Evolutionary conservation across 345 rosid genomes (phyloP), one percentile per base, ranked within the genome.

Genomic region (Brassica rapa): DNA sequence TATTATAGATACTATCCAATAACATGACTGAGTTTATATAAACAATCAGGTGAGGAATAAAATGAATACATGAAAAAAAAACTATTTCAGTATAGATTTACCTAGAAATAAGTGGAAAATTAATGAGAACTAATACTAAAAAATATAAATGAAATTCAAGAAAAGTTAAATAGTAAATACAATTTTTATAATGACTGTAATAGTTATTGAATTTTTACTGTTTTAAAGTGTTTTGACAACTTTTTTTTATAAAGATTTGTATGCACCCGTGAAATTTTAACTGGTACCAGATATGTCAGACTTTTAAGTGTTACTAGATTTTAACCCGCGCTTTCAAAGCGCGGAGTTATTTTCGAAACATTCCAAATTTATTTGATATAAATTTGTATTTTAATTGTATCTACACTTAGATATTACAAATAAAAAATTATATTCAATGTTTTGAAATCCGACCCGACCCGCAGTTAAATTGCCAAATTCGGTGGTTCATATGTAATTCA

Each of bases 251-350:
- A 60, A 4, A 60, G n/a, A 60, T 1, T 14, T 27, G 65, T 27
- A 61, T 63, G 39, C 7, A 63, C 68, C 68, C 46, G 68, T 63
- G 68, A 63, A 63, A 63, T 15, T 61, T 4, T 32, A 62, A 63
- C 46, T 63, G 6, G 67, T 32, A 63, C 67, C 9, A 62, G 21
- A n/a, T 62, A n/a, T 62, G 43, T 32, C 67, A 32, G 41, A 61
- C 41, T 62, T 62, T 30, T 62, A 62, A 62, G 67, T 62, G 39
- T 62, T 62, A 21, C n/a, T n/a, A n/a, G n/a, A n/a, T n/a, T n/a
- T n/a, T n/a, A n/a, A n/a, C n/a, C n/a, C n/a, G n/a, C n/a, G n/a
- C n/a, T n/a, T n/a, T n/a, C n/a, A n/a, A n/a, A n/a, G n/a, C n/a
- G n/a, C n/a, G n/a, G n/a, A n/a, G n/a, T n/a, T n/a, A n/a, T n/a